Conservation (phyloP, 2,329 filamentous ascomycete species). For the Akanthomyces muscarius region DNA sequence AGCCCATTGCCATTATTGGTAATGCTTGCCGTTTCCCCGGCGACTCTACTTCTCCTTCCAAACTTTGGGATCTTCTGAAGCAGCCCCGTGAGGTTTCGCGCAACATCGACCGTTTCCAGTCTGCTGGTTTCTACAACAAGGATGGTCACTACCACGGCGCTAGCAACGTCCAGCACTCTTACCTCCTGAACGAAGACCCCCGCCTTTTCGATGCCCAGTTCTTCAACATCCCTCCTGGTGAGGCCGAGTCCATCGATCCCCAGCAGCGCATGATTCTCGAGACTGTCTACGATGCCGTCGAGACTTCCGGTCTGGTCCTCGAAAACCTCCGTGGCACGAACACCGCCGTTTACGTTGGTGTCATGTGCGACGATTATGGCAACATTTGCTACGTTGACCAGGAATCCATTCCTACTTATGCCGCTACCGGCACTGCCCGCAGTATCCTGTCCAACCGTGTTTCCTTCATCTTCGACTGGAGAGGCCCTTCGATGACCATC, state of each 20-base stretch:
- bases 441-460: conserved; percentile 38
- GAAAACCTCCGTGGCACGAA: conserved; percentile 22
- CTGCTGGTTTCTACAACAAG: conserved; percentile 22
- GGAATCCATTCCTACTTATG: conserved; percentile 17
- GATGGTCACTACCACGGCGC: conserved; percentile 26
- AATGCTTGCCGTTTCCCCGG: conserved; percentile 24
- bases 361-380: conserved; percentile 23
- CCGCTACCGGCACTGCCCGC: conserved; percentile 28
- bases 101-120: conserved; percentile 23
- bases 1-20: conserved; percentile 26
- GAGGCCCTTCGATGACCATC: conserved; percentile 33
- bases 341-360: conserved; percentile 27
- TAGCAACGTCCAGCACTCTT: conserved; percentile 31
- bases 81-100: conserved; percentile 20
- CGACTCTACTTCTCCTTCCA: conserved; percentile 20
- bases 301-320: conserved; percentile 28
- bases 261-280: conserved; percentile 33
- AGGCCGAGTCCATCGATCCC: conserved; percentile 29
- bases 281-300: conserved; percentile 32
- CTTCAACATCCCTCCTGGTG: conserved; percentile 19
- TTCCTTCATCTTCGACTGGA: conserved; percentile 38
- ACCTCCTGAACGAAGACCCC: conserved; percentile 20
- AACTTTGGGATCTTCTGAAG: conserved; percentile 21
- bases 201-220: conserved; percentile 24
- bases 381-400: conserved; percentile 18